Conservation (phyloP, 2,329 filamentous ascomycete genomes). For the Tolypocladium pustulatum region DNA sequence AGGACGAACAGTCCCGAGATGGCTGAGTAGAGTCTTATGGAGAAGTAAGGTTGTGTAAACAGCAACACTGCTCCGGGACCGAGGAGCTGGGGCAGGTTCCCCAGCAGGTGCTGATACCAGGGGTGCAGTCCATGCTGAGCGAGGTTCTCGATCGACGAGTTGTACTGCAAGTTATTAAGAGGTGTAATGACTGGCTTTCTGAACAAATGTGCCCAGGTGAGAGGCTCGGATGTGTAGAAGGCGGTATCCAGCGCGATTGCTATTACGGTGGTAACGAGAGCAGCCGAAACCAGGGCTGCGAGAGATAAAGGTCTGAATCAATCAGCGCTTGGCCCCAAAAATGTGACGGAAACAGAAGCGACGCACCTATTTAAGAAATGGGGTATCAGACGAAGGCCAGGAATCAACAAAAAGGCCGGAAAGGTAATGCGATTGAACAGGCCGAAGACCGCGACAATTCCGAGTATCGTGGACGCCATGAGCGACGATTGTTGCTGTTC, state of each 20-base stretch:
- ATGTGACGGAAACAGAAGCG: neutral
- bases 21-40: conserved; percentile 59
- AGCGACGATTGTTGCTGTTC: conserved; percentile 62
- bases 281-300: conserved; percentile 52
- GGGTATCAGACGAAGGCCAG: conserved; percentile 71
- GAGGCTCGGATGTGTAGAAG: conserved; percentile 60
- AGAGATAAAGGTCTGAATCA: conserved; percentile 45
- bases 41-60: conserved; percentile 45
- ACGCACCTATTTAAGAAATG: conserved; percentile 73
- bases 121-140: conserved; percentile 68
- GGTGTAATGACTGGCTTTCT: conserved; percentile 61
- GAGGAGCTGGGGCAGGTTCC: conserved; percentile 59
- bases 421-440: conserved; percentile 97
- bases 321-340: conserved; percentile 8
- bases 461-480: conserved; percentile 66
- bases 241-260: conserved; percentile 77
- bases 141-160: conserved; percentile 58
- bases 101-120: conserved; percentile 65
- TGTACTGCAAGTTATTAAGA: conserved; percentile 69
- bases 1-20: conserved; percentile 60
- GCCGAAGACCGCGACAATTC: conserved; percentile 73
- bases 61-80: conserved; percentile 58
- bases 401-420: conserved; percentile 81
- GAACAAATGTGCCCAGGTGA: conserved; percentile 55
- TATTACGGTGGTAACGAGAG: conserved; percentile 54